phyloP scores from a whole-genome alignment of 768 basidiomycete genomes.

The Cyathus striatus region DNA sequence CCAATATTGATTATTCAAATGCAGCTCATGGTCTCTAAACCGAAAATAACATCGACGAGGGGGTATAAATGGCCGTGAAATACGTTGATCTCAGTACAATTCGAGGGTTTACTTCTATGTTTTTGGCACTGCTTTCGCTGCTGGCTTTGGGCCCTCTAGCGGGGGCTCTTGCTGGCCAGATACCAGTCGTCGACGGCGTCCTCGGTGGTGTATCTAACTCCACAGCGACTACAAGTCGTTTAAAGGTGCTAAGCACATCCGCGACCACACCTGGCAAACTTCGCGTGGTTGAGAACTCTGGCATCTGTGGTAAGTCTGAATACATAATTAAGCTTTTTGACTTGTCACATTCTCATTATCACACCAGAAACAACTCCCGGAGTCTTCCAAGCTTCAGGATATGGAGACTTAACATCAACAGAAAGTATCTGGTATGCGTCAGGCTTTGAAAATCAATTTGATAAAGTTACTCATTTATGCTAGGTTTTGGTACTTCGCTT shows the following conservation, averaged over 20 bases:
- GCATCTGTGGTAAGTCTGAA: conserved; percentile 45
- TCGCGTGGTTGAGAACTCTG: conserved; percentile 55
- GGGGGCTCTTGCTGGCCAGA: conserved; percentile 25
- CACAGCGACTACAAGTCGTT: conserved; percentile 4
- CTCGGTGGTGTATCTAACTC: conserved; percentile 38
- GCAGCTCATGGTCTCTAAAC: no score
- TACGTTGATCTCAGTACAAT: not conserved
- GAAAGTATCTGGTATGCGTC: conserved; percentile 55
- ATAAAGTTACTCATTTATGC: not conserved
- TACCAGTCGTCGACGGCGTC: conserved; percentile 46
- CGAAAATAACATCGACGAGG: not conserved
- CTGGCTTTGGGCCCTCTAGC: not conserved
- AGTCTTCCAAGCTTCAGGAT: conserved; percentile 61
- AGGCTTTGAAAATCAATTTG: no score
- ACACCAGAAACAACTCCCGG: conserved; percentile 49
- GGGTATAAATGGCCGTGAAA: conserved; percentile 1
- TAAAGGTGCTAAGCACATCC: conserved; percentile 10
- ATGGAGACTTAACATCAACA: conserved; percentile 52
- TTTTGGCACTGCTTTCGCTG: not conserved
- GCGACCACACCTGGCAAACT: conserved; percentile 42
- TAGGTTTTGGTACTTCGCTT: conserved; percentile 70
- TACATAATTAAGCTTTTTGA: not conserved
- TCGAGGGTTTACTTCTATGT: not conserved
- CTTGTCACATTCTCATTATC: not conserved
- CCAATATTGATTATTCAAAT: no score